These are phyloP conservation scores for Camelina laxa DNA, from an alignment of 345 rosid species.

Conservation along the genomic window DNA sequence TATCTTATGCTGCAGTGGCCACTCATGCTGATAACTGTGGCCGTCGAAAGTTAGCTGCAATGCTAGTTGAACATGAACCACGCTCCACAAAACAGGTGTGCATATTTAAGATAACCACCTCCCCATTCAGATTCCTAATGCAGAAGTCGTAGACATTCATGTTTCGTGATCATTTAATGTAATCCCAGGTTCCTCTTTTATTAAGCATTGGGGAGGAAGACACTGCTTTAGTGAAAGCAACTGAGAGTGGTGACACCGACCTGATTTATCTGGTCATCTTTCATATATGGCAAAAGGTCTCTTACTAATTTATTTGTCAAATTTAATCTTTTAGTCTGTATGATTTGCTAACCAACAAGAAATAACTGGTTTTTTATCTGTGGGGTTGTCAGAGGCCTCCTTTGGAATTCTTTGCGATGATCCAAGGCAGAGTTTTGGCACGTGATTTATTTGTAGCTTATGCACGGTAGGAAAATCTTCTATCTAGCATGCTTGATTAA, in stretches of 20 bases:
- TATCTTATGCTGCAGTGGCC: conserved; percentile 99
- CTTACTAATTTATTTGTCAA: neutral
- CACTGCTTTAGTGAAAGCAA: conserved; percentile 87
- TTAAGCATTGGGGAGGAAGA: conserved; percentile 97
- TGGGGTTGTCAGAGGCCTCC: conserved; percentile 72
- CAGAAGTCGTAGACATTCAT: neutral
- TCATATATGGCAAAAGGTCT: conserved; percentile 97
- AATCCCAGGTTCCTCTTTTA: conserved; percentile 81
- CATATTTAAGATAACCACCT: conserved; percentile 24
- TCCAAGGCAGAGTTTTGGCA: conserved; percentile 84
- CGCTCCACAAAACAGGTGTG: conserved; percentile 88
- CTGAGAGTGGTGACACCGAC: conserved; percentile 96
- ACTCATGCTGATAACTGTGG: conserved; percentile 97
- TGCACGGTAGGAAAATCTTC: conserved; percentile 59
- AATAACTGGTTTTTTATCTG: conserved; percentile 21
- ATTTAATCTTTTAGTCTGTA: neutral
- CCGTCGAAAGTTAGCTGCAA: conserved; percentile 90
- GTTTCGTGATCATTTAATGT: conserved; percentile 22
- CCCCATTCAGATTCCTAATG: neutral
- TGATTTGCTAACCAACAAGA: conserved; percentile 12
- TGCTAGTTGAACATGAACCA: conserved; percentile 97
- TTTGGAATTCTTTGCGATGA: conserved; percentile 83
- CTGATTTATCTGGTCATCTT: conserved; percentile 93
- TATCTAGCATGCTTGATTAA: neutral
- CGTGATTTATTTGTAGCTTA: conserved; percentile 81